Conservation (phyloP, 2,329 filamentous ascomycete genomes). For the Ceratocystis alfenasii region DNA sequence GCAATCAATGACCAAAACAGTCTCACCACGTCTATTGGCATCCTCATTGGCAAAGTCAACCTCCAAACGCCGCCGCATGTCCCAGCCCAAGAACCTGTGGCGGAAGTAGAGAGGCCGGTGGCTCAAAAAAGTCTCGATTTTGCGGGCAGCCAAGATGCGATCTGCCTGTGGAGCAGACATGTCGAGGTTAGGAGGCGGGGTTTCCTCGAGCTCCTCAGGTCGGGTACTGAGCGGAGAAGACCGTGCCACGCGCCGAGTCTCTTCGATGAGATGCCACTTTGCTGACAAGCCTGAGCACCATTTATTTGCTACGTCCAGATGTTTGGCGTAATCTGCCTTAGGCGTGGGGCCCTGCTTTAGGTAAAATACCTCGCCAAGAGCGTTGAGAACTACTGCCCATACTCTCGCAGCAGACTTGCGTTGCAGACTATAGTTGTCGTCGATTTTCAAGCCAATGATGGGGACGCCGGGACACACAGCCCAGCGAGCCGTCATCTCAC, state of each 20-base stretch:
- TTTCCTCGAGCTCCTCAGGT: conserved; percentile 37
- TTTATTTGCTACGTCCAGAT: conserved; percentile 50
- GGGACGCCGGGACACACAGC: conserved; percentile 84
- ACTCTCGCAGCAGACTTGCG: conserved; percentile 59
- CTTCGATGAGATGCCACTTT: conserved; percentile 70
- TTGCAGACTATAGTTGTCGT: conserved; percentile 65
- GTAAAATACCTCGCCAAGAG: conserved; percentile 82
- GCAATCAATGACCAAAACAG: conserved; percentile 60
- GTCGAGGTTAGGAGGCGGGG: conserved; percentile 10
- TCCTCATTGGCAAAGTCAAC: conserved; percentile 84
- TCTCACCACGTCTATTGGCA: conserved; percentile 62
- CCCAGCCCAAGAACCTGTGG: conserved; percentile 70
- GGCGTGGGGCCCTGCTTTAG: conserved; percentile 57
- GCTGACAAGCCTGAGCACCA: conserved; percentile 72
- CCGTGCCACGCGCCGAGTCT: conserved; percentile 58
- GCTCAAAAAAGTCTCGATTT: conserved; percentile 65
- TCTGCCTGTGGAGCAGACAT: conserved; percentile 47
- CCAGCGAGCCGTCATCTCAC: conserved; percentile 80
- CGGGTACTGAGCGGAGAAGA: conserved; percentile 62
- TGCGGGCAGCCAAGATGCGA: conserved; percentile 60
- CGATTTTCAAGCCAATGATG: conserved; percentile 70
- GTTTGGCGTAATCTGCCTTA: conserved; percentile 37
- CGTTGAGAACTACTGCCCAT: conserved; percentile 91
- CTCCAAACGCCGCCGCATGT: conserved; percentile 75
- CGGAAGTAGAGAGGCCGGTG: conserved; percentile 69